Conservation (phyloP, 352 stramenopile genomes). For the Phytophthora pinifolia region DNA sequence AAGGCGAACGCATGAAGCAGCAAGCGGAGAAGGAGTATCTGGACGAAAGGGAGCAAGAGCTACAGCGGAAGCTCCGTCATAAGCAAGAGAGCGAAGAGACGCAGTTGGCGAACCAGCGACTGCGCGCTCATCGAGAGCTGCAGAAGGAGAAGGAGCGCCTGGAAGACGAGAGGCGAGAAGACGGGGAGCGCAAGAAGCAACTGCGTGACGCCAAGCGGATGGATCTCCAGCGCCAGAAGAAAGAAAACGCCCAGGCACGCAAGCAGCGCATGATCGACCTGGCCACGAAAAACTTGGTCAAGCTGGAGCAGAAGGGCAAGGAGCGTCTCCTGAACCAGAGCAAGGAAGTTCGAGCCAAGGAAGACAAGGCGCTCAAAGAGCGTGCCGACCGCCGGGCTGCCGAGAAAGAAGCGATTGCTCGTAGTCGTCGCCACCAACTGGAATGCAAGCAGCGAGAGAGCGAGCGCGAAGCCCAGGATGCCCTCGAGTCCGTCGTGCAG, state of each 20-base stretch:
- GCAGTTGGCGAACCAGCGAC: constrained; percentile 59
- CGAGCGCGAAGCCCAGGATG: constrained; percentile 41
- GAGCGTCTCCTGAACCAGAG: constrained; percentile 62
- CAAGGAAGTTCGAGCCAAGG: constrained; percentile 68
- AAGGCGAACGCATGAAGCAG: constrained; percentile 62
- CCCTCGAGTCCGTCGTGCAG: constrained; percentile 48
- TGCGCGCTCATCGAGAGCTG: constrained; percentile 58
- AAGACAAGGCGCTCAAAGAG: constrained; percentile 62
- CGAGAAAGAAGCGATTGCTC: constrained; percentile 62
- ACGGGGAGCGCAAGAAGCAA: constrained; percentile 73
- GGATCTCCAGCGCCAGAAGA: constrained; percentile 58
- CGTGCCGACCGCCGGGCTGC: constrained; percentile 61
- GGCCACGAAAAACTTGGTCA: constrained; percentile 68
- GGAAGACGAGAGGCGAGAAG: constrained; percentile 71
- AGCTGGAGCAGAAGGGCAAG: constrained; percentile 67
- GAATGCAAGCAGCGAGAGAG: constrained; percentile 45
- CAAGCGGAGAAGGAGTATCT: constrained; percentile 62
- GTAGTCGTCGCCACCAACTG: constrained; percentile 61
- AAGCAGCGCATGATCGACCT: constrained; percentile 88
- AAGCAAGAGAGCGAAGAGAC: constrained; percentile 68
- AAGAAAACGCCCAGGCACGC: constrained; percentile 50
- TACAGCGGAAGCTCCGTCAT: constrained; percentile 35
- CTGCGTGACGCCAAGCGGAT: constrained; percentile 63
- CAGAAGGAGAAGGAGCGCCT: constrained; percentile 59
- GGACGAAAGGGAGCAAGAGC: constrained; percentile 57